These are phyloP conservation scores for Ophiostoma triangulosporum DNA, from an alignment of 2,329 filamentous ascomycete genomes.

Conservation along the genomic window DNA sequence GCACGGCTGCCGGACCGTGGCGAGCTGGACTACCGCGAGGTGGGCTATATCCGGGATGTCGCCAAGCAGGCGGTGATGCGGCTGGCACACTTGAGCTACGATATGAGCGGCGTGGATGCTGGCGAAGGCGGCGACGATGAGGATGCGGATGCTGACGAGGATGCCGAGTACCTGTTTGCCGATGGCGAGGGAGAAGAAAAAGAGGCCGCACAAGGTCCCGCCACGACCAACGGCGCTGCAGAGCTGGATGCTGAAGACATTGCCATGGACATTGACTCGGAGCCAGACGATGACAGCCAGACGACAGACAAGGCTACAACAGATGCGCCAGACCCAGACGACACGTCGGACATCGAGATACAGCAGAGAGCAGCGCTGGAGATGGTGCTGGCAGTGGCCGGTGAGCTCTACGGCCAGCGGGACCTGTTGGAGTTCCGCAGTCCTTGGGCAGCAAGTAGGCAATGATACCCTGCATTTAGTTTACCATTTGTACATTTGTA, in stretches of 20 bases:
- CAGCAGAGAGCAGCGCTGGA: slow-evolving; percentile 63
- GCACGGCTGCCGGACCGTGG: slow-evolving; percentile 62
- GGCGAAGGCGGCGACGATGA: slow-evolving; percentile 6
- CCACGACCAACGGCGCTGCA: background rate
- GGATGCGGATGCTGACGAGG: slow-evolving; percentile 28
- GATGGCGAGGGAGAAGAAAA: slow-evolving; percentile 5
- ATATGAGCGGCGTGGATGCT: slow-evolving; percentile 24
- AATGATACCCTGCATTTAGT: slow-evolving; percentile 5
- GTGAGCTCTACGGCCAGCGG: slow-evolving; percentile 79
- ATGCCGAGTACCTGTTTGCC: slow-evolving; percentile 29
- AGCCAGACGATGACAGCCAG: slow-evolving; percentile 1
- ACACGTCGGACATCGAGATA: slow-evolving; percentile 23
- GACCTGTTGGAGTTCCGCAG: slow-evolving; percentile 69
- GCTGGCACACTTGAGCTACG: slow-evolving; percentile 39
- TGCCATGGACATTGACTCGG: slow-evolving; percentile 12
- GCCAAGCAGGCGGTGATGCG: slow-evolving; percentile 61
- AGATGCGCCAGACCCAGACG: slow-evolving; percentile 20
- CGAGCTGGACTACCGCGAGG: slow-evolving; percentile 60
- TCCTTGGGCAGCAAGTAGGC: slow-evolving; percentile 24
- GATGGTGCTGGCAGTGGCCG: slow-evolving; percentile 80
- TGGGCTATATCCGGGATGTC: slow-evolving; percentile 64
- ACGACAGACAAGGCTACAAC: slow-evolving; percentile 1
- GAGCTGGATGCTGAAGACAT: slow-evolving; percentile 7
- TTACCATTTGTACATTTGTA: background rate
- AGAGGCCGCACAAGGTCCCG: too few species aligned